Conservation (phyloP, 768 basidiomycete species). For the Phylloporus sp. region DNA sequence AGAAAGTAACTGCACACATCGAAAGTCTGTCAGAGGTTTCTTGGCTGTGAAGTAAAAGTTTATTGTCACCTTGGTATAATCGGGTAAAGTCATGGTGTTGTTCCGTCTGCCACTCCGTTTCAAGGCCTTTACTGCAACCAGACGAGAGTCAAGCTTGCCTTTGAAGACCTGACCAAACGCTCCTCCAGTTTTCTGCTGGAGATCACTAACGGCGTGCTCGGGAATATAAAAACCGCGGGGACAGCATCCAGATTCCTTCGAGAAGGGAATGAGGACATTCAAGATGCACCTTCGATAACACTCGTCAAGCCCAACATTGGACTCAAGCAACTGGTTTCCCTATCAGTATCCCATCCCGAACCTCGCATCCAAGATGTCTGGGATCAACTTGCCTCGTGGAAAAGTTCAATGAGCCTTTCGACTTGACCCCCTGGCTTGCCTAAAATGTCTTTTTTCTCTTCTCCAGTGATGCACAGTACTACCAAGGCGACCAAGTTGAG, state of each 20-base stretch:
- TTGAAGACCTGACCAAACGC: constrained; percentile 21
- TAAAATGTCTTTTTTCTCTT: constrained; percentile 4
- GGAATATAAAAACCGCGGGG: constrained; percentile 15
- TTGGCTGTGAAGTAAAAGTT: background rate
- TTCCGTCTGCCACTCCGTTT: no score
- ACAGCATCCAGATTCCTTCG: constrained; percentile 17
- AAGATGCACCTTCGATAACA: constrained; percentile 16
- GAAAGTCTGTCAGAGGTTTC: background rate
- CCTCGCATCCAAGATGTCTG: background rate
- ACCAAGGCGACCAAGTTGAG: constrained; percentile 17
- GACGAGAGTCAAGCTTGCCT: constrained; percentile 15
- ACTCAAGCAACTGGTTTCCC: constrained; percentile 20
- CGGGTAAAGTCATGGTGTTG: background rate
- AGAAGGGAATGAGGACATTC: constrained; percentile 17
- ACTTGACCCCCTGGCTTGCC: background rate
- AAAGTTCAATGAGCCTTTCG: constrained; percentile 18
- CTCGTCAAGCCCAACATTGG: constrained; percentile 11
- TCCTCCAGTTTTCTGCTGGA: constrained; percentile 6
- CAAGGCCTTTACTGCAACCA: constrained; percentile 29
- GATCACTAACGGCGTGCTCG: constrained; percentile 5
- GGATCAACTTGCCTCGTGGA: constrained; percentile 21
- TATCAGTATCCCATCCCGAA: constrained; percentile 3
- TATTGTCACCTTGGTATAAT: constrained; percentile 18
- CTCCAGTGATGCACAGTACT: constrained; percentile 9
- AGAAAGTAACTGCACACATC: constrained; percentile 17